Conservation (phyloP, 208 protist species). For the Acanthamoeba culbertsoni region DNA sequence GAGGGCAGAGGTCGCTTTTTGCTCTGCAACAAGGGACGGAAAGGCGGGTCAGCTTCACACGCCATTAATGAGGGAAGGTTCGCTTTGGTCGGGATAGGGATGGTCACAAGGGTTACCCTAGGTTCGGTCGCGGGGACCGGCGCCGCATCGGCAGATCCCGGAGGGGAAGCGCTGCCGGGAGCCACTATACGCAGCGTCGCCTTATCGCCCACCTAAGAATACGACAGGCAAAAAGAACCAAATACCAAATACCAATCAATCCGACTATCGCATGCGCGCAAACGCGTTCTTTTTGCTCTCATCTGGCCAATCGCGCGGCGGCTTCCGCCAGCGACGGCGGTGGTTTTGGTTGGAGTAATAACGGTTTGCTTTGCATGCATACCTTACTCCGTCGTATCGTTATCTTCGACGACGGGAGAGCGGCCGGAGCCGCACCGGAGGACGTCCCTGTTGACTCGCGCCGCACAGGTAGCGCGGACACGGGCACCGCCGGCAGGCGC, state of each 20-base stretch:
- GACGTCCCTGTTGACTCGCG: background rate
- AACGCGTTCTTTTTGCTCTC: too few species aligned
- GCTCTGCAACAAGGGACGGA: too few species aligned
- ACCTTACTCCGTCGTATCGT: slow-evolving; percentile 20
- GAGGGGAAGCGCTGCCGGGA: background rate
- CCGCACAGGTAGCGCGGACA: background rate
- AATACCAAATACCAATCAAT: background rate
- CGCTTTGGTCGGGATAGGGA: too few species aligned
- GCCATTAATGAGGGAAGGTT: too few species aligned
- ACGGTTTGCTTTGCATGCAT: too few species aligned
- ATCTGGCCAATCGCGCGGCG: too few species aligned
- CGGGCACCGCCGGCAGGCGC: background rate
- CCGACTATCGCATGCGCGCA: background rate
- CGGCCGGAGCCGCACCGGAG: background rate
- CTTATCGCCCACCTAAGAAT: background rate
- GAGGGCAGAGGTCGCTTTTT: background rate
- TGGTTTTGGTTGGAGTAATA: background rate
- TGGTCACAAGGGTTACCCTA: background rate
- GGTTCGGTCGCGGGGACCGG: background rate
- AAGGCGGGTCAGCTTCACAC: too few species aligned
- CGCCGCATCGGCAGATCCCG: background rate
- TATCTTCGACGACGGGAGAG: background rate
- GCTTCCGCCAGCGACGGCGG: background rate
- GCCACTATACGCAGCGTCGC: background rate
- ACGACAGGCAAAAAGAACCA: background rate